Evolutionary conservation across 2,329 filamentous ascomycete genomes (phyloP), one percentile per base, ranked within the genome.

Genomic region (Arthrobotrys entomopaga): DNA sequence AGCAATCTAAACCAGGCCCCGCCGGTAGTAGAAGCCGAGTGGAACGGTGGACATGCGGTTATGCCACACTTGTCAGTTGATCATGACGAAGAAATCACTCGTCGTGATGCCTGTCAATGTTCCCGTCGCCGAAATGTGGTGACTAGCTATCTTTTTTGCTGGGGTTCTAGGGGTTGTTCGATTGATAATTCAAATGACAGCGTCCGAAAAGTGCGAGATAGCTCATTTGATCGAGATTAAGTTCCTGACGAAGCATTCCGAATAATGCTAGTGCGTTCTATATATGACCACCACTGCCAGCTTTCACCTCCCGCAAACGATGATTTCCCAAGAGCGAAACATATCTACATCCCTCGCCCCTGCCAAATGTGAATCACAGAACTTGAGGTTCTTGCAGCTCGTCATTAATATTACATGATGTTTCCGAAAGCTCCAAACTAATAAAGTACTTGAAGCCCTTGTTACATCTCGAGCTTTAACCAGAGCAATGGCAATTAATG

Each of bases 41-140:
- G 49, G 69, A 66, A 61, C 48, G 50, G 42, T 5, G 46, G 56
- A 26, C 69, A 61, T 61, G 65, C 65, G 58, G 43, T 26, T 57
- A 58, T 73, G 56, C 56, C 46, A 65, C 48, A 40, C 52, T 58
- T 70, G 57, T 70, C 65, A 70, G 65, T 70, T 63, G 53, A 73
- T 65, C 60, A 65, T 73, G 69, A 73, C 69, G 69, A 73, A 65
- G 53, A 73, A 73, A 66, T 72, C 38, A 48, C 67, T 72, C 67
- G 59, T 20, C 58, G 65, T 65, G 60, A 72, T 72, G 67, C 67
- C 54, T 72, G 67, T 65, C 67, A 72, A 56, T 65, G 48, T 60
- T 72, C 60, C 67, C 60, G 60, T 72, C 67, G 67, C 53, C 60
- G 67, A 72, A 53, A 64, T 65, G 3, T 20, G 52, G 29, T 34